These are phyloP conservation scores for Aureobasidium sp. DNA, from an alignment of 2,329 filamentous ascomycete species.

Conservation along the genomic window DNA sequence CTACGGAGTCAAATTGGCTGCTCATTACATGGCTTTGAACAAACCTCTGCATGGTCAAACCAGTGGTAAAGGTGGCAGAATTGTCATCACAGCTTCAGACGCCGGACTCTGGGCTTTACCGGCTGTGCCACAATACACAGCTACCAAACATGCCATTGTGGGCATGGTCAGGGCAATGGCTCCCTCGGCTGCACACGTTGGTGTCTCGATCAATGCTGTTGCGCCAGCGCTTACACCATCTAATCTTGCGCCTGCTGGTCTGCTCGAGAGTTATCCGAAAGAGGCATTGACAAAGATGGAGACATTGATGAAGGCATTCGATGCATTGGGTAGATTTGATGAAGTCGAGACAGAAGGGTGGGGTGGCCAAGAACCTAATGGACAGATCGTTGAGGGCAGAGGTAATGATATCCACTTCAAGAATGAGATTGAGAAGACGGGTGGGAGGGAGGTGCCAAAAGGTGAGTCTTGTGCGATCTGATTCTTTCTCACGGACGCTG, in stretches of 20 bases:
- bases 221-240: slow-evolving; percentile 35
- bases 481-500: neutral
- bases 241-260: slow-evolving; percentile 31
- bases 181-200: slow-evolving; percentile 25
- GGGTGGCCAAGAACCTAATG: slow-evolving; percentile 21
- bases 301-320: slow-evolving; percentile 34
- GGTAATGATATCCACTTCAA: slow-evolving; percentile 22
- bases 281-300: slow-evolving; percentile 34
- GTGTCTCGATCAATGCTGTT: slow-evolving; percentile 34
- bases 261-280: slow-evolving; percentile 30
- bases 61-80: slow-evolving; percentile 20
- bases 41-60: slow-evolving; percentile 7
- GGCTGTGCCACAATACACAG: slow-evolving; percentile 33
- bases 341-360: slow-evolving; percentile 21
- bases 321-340: slow-evolving; percentile 26
- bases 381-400: slow-evolving; percentile 24
- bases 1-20: slow-evolving; percentile 31
- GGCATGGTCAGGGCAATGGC: slow-evolving; percentile 31
- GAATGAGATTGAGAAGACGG: slow-evolving; percentile 17
- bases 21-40: slow-evolving; percentile 29
- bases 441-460: slow-evolving; percentile 17
- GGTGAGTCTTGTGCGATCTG: neutral
- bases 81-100: slow-evolving; percentile 29
- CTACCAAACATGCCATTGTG: slow-evolving; percentile 36
- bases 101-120: slow-evolving; percentile 29